A percentile compares a stretch with the other conserved stretches of the same genome.
Evolutionary conservation across 2,329 filamentous ascomycete species (phyloP).

Genomic region (Diaporthe humulicola): DNA sequence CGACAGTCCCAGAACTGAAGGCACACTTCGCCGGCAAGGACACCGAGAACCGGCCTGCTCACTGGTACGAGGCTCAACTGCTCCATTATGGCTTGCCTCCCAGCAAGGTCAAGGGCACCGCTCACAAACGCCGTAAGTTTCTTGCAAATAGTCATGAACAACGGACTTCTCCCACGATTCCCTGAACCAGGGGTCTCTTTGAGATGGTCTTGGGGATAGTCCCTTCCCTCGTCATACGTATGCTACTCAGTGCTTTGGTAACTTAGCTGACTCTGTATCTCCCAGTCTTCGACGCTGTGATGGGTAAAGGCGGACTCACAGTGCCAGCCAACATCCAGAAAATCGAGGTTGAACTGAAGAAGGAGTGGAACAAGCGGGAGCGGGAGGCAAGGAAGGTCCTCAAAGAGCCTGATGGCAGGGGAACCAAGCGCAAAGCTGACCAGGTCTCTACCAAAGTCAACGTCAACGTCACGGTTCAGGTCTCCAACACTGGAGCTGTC

Average conservation of each 20-base stretch:
- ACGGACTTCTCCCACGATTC: too few relatives aligned
- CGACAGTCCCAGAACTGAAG: constrained; percentile 58
- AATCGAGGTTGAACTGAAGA: constrained; percentile 68
- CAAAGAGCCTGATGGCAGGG: constrained; percentile 42
- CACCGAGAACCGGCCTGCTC: constrained; percentile 63
- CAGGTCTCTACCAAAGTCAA: constrained; percentile 44
- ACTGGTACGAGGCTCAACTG: constrained; percentile 74
- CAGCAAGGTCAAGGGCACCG: constrained; percentile 69
- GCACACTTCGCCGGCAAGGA: constrained; percentile 57
- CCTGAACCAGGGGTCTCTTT: neutral
- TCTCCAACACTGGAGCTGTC: constrained; percentile 38
- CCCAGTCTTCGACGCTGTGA: constrained; percentile 66
- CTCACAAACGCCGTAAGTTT: constrained; percentile 61
- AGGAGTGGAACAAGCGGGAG: constrained; percentile 66
- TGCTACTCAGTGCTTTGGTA: neutral
- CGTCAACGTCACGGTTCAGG: constrained; percentile 47
- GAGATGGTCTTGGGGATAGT: neutral
- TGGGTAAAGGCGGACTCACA: constrained; percentile 55
- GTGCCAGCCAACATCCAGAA: constrained; percentile 63
- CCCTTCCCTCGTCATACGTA: neutral
- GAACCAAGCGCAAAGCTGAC: constrained; percentile 48
- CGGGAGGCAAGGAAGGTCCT: constrained; percentile 60
- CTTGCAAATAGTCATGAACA: neutral
- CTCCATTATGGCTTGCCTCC: constrained; percentile 71
- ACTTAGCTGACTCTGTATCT: neutral